Evolutionary conservation across 139 green algal species (phyloP).

Genomic region (Pleodorina starrii): DNA sequence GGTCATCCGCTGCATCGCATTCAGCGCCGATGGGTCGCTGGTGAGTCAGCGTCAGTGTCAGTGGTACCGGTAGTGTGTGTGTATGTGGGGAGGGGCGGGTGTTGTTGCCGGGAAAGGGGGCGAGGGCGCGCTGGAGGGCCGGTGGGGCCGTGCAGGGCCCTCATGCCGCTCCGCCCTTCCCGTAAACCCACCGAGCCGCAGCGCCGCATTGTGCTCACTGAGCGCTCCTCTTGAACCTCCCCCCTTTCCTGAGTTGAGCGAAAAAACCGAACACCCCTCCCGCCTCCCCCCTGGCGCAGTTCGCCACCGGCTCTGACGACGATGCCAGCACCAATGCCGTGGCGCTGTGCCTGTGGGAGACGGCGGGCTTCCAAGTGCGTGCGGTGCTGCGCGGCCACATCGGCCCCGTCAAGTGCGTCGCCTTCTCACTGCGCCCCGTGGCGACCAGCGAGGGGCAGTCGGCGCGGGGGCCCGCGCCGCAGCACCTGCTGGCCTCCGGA

Average conservation of each 20-base stretch:
- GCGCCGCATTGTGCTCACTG: too few relatives aligned
- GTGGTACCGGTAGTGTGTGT: too few relatives aligned
- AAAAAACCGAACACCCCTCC: too few relatives aligned
- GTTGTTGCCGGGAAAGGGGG: too few relatives aligned
- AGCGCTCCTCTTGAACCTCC: too few relatives aligned
- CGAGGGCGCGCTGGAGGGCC: too few relatives aligned
- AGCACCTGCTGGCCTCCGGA: slow-evolving; percentile 31
- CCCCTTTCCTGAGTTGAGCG: too few relatives aligned
- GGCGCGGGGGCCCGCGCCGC: neutral
- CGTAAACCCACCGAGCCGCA: too few relatives aligned
- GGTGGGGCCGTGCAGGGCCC: too few relatives aligned
- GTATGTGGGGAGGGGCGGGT: too few relatives aligned
- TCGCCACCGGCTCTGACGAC: slow-evolving; percentile 32
- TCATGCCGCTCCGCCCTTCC: too few relatives aligned
- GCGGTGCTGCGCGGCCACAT: slow-evolving; percentile 30
- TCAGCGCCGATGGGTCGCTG: slow-evolving; percentile 23
- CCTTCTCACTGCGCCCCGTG: slow-evolving; percentile 4
- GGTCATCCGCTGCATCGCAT: slow-evolving; percentile 40
- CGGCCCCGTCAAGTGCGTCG: slow-evolving; percentile 31
- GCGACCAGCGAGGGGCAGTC: neutral
- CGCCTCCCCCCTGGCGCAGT: slow-evolving; percentile 2
- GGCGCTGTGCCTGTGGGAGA: slow-evolving; percentile 45
- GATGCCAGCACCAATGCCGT: slow-evolving; percentile 29
- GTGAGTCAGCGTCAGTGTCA: too few relatives aligned
- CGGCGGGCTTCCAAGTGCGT: neutral